Evolutionary conservation across 495 filamentous ascomycete species (phyloP).

Genomic region (Xylaria bambusicola): DNA sequence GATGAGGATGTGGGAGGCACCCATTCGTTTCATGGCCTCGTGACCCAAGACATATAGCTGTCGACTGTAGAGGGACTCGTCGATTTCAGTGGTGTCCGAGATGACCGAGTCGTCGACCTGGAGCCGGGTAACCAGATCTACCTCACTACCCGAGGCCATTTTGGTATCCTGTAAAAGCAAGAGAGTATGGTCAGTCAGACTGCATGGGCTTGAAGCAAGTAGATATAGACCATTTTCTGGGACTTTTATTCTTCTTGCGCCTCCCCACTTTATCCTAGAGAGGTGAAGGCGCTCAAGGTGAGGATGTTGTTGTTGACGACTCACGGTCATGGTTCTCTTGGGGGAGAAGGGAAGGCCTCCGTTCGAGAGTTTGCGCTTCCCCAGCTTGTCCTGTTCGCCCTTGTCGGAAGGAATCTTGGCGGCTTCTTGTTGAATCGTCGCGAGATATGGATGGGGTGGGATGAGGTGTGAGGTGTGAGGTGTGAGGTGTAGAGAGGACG

Average conservation of each 20-base stretch:
- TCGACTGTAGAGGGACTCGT: conserved; percentile 95
- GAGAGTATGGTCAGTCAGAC: neutral
- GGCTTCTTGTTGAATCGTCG: conserved; percentile 7
- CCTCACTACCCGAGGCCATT: conserved; percentile 45
- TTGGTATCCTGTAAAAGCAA: conserved; percentile 37
- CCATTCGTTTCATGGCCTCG: conserved; percentile 99
- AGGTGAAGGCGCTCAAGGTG: too few relatives aligned
- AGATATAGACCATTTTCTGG: too few relatives aligned
- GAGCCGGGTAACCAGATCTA: conserved; percentile 74
- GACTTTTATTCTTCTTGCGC: too few relatives aligned
- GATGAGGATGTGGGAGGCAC: conserved; percentile 90
- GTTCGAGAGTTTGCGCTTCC: conserved; percentile 83
- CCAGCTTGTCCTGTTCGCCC: conserved; percentile 50
- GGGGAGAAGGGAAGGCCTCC: conserved; percentile 70
- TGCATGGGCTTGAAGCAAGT: neutral
- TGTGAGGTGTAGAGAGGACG: neutral
- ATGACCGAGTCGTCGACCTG: conserved; percentile 70
- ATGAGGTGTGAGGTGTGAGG: neutral
- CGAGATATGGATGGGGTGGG: neutral
- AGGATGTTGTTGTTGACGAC: too few relatives aligned
- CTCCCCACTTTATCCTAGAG: too few relatives aligned
- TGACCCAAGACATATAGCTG: conserved; percentile 98
- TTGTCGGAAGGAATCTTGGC: conserved; percentile 13
- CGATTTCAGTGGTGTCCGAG: conserved; percentile 66
- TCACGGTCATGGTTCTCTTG: conserved; percentile 84